phyloP scores from a whole-genome alignment of 2,329 filamentous ascomycete genomes.

The Colletotrichum musicola region DNA sequence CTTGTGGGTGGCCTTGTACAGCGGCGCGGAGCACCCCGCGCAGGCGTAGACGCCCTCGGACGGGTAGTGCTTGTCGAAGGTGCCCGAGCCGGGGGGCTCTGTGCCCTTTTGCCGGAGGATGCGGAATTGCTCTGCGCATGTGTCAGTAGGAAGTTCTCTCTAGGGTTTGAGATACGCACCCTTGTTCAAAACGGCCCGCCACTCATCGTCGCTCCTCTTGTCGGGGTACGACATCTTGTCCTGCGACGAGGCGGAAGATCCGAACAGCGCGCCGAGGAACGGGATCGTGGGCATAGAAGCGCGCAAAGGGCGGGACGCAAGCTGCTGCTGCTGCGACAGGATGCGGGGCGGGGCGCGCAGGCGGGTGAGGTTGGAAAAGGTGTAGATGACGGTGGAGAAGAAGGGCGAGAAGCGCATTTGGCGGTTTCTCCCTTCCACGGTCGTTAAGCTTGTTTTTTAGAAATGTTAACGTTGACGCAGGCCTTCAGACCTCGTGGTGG shows the following conservation, averaged over 20 bases:
- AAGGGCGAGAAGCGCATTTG: conserved; percentile 67
- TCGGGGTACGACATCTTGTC: conserved; percentile 82
- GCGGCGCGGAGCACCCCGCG: conserved; percentile 85
- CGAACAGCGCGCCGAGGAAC: conserved; percentile 82
- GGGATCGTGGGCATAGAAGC: conserved; percentile 83
- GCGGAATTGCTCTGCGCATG: conserved; percentile 87
- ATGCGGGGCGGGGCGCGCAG: conserved; percentile 47
- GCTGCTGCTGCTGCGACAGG: conserved; percentile 41
- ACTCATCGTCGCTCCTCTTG: conserved; percentile 84
- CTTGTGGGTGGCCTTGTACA: conserved; percentile 95
- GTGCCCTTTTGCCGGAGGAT: conserved; percentile 94
- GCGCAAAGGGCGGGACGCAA: conserved; percentile 44
- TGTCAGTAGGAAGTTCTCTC: too few species aligned
- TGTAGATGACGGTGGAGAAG: conserved; percentile 61
- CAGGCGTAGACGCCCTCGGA: conserved; percentile 85
- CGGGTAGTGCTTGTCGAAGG: conserved; percentile 89
- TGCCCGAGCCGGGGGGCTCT: conserved; percentile 82
- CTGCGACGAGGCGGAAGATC: conserved; percentile 67
- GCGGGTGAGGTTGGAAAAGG: conserved; percentile 60
- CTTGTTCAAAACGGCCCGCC: conserved; percentile 84
- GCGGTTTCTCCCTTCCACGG: neutral
- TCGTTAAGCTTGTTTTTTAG: too few species aligned
- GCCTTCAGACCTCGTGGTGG: neutral
- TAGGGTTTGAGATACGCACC: conserved; percentile 46
- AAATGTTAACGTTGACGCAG: neutral